A percentile compares a stretch with the other conserved stretches of the same genome.
Evolutionary conservation across 352 stramenopile species (phyloP).

Genomic region (Phytopythium ostracodes): DNA sequence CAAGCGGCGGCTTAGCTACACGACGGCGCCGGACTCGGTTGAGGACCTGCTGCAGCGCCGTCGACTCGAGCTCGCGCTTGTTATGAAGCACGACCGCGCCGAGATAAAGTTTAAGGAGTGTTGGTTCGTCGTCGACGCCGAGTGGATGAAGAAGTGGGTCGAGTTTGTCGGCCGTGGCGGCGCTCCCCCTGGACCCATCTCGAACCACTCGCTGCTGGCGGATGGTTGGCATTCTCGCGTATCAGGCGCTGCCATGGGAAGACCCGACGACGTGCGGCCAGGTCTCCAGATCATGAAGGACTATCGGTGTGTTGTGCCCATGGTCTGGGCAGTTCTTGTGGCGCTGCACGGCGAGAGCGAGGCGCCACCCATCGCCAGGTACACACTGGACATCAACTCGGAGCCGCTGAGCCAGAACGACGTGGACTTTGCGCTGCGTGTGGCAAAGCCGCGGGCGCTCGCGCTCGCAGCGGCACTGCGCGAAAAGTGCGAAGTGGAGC

Average conservation of each 20-base stretch:
- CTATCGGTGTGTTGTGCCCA: conserved; percentile 69
- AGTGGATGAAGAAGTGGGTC: conserved; percentile 66
- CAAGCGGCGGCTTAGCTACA: conserved; percentile 14
- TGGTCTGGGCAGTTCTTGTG: conserved; percentile 64
- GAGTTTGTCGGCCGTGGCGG: conserved; percentile 49
- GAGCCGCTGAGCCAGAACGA: conserved; percentile 16
- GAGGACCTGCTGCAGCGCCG: conserved; percentile 57
- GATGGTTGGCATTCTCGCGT: conserved; percentile 29
- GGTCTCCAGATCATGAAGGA: conserved; percentile 44
- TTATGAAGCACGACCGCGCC: conserved; percentile 59
- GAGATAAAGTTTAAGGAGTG: conserved; percentile 58
- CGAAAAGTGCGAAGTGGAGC: conserved; percentile 32
- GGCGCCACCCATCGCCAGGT: conserved; percentile 34
- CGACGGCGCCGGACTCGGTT: conserved; percentile 15
- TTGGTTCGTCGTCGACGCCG: conserved; percentile 65
- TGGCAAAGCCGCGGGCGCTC: conserved; percentile 25
- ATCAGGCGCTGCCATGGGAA: conserved; percentile 15
- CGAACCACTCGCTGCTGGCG: conserved; percentile 53
- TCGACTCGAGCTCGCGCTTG: conserved; percentile 54
- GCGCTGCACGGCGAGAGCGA: conserved; percentile 54
- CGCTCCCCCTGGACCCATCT: conserved; percentile 53
- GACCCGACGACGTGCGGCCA: conserved; percentile 33
- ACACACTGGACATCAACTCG: conserved; percentile 17
- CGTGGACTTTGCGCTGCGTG: conserved; percentile 16
- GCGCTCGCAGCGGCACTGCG: conserved; percentile 30